phyloP scores from a whole-genome alignment of 106 monocot species.

The Iris macrosiphon region DNA sequence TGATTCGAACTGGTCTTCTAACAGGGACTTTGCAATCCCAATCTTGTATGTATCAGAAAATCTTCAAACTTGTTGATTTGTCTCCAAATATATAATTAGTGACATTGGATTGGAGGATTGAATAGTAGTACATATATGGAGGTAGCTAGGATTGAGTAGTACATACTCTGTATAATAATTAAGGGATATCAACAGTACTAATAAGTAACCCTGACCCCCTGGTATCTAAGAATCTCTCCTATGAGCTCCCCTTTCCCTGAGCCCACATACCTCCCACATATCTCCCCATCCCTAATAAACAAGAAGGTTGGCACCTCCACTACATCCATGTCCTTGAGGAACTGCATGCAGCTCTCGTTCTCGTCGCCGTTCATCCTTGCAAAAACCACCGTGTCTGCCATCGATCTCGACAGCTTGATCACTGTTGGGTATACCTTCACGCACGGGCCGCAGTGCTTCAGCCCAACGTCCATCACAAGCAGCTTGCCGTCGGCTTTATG shows the following conservation, averaged over 20 bases:
- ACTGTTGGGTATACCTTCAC: conserved; percentile 96
- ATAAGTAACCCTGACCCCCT: conserved; percentile 67
- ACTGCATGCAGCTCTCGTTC: conserved; percentile 97
- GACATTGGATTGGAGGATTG: too few relatives aligned
- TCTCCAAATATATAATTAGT: too few relatives aligned
- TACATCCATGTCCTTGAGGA: conserved; percentile 71
- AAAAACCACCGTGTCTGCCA: conserved; percentile 67
- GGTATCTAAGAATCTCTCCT: conserved; percentile 91
- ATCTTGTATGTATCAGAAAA: too few relatives aligned
- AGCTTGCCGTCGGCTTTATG: conserved; percentile 49
- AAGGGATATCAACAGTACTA: too few relatives aligned
- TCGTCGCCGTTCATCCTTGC: conserved; percentile 97
- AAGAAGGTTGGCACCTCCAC: conserved; percentile 90
- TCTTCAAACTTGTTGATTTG: too few relatives aligned
- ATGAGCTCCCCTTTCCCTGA: conserved; percentile 94
- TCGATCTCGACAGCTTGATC: conserved; percentile 70
- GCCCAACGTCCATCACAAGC: conserved; percentile 85
- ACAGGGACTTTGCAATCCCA: too few relatives aligned
- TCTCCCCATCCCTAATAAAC: conserved; percentile 64
- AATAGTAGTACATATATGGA: too few relatives aligned
- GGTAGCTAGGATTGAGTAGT: too few relatives aligned
- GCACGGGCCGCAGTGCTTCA: conserved; percentile 97
- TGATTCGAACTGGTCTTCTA: too few relatives aligned
- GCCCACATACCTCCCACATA: conserved; percentile 79
- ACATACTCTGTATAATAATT: too few relatives aligned